Evolutionary conservation across 345 rosid genomes (phyloP).

Genomic region (Salix koriyanagi): DNA sequence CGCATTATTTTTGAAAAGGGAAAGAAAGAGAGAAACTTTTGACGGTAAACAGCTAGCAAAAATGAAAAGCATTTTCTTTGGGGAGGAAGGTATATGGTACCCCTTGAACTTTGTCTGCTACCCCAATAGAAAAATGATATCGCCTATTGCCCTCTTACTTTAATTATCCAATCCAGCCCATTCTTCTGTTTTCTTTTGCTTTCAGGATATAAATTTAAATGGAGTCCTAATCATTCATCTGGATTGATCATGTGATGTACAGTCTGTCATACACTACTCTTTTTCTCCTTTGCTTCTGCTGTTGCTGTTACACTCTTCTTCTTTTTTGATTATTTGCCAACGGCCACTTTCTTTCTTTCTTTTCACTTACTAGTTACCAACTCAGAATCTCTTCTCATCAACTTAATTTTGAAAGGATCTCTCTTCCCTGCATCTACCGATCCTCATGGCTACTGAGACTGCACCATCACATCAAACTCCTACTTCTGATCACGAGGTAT

Average conservation of each 20-base stretch:
- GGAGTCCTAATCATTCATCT: conserved; percentile 16
- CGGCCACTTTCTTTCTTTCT: neutral
- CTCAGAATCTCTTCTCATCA: neutral
- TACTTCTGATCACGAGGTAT: conserved; percentile 9
- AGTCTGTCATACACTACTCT: conserved; percentile 21
- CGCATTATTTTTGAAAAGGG: neutral
- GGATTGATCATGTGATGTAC: conserved; percentile 23
- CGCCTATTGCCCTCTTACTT: neutral
- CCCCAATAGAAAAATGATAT: neutral
- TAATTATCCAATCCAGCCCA: neutral
- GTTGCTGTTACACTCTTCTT: neutral
- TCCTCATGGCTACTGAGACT: conserved; percentile 14
- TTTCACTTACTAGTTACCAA: neutral
- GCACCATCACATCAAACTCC: conserved; percentile 10
- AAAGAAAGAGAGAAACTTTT: neutral
- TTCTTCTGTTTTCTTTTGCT: neutral
- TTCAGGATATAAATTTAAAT: neutral
- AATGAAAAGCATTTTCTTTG: neutral
- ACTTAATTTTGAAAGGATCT: neutral
- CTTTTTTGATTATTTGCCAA: neutral
- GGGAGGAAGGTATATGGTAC: neutral
- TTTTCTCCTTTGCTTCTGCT: conserved; percentile 1
- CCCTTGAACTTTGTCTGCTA: neutral
- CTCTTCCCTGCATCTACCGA: neutral
- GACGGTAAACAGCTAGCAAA: neutral